These are phyloP conservation scores for Jacaranda copaia DNA, from an alignment of 257 asterid genomes.

Conservation along the genomic window DNA sequence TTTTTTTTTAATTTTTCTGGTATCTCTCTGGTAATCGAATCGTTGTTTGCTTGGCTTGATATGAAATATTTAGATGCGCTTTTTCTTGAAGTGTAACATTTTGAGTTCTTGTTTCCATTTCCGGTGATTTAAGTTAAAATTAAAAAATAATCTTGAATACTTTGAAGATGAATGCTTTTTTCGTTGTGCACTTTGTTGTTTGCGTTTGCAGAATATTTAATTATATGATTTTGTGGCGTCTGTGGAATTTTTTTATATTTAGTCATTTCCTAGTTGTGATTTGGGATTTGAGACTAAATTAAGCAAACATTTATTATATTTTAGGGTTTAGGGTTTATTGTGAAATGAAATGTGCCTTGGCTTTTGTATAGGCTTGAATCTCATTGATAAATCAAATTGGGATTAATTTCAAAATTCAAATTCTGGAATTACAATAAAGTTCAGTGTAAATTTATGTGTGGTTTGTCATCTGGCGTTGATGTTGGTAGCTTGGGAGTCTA, in stretches of 20 bases:
- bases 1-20: background rate
- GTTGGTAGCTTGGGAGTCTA: background rate
- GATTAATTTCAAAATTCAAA: background rate
- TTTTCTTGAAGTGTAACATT: background rate
- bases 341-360: background rate
- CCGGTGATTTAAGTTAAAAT: background rate
- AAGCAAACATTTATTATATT: background rate
- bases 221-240: background rate
- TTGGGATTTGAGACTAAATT: background rate
- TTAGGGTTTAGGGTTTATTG: conserved; percentile 17
- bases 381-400: background rate
- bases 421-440: background rate
- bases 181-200: background rate
- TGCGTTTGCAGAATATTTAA: background rate
- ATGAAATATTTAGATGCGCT: background rate
- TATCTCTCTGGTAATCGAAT: background rate
- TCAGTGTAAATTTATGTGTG: background rate
- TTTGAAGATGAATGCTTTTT: background rate
- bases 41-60: background rate
- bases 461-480: background rate
- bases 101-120: background rate
- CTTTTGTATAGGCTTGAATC: background rate
- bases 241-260: background rate
- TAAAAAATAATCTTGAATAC: background rate
- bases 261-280: background rate